A percentile compares a stretch with the other conserved stretches of the same genome.
These are phyloP conservation scores for Russula lepida DNA, from an alignment of 768 basidiomycete genomes.

Conservation along the genomic window DNA sequence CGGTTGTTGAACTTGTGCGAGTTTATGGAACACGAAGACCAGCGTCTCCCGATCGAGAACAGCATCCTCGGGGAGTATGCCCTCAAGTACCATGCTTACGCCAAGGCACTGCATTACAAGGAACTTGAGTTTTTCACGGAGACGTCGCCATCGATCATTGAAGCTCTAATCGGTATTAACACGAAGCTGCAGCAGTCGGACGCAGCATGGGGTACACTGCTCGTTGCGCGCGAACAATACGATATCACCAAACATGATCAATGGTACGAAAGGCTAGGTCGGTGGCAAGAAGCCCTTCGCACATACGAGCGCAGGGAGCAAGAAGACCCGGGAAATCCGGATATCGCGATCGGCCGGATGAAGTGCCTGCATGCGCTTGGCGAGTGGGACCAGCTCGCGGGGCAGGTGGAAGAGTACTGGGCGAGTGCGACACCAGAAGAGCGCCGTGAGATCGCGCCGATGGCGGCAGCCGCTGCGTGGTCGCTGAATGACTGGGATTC, in stretches of 20 bases:
- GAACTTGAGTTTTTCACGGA: slow-evolving; percentile 95
- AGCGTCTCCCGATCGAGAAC: slow-evolving; percentile 87
- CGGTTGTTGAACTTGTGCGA: slow-evolving; percentile 89
- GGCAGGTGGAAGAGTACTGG: slow-evolving; percentile 86
- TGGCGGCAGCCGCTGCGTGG: slow-evolving; percentile 97
- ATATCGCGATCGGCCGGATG: slow-evolving; percentile 83
- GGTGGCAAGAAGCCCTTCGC: slow-evolving; percentile 89
- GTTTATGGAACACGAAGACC: slow-evolving; percentile 99
- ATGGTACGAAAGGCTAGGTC: slow-evolving; percentile 94
- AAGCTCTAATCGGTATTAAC: slow-evolving; percentile 92
- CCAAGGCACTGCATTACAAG: slow-evolving; percentile 97
- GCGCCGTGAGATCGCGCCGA: slow-evolving; percentile 85
- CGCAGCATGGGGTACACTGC: slow-evolving; percentile 94
- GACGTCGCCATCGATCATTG: slow-evolving; percentile 83
- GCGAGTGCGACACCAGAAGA: slow-evolving; percentile 72
- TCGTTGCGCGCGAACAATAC: slow-evolving; percentile 82
- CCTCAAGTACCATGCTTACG: slow-evolving; percentile 87
- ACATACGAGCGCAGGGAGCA: slow-evolving; percentile 76
- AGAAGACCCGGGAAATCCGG: slow-evolving; percentile 66
- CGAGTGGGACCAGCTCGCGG: slow-evolving; percentile 90
- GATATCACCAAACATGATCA: slow-evolving; percentile 91
- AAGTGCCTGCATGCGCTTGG: slow-evolving; percentile 95
- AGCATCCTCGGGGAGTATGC: slow-evolving; percentile 91
- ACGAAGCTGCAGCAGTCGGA: slow-evolving; percentile 95
- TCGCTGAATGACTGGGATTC: slow-evolving; percentile 94